These are phyloP conservation scores for Plasmodium ovale DNA, from an alignment of 169 alveolate genomes.

Conservation along the genomic window DNA sequence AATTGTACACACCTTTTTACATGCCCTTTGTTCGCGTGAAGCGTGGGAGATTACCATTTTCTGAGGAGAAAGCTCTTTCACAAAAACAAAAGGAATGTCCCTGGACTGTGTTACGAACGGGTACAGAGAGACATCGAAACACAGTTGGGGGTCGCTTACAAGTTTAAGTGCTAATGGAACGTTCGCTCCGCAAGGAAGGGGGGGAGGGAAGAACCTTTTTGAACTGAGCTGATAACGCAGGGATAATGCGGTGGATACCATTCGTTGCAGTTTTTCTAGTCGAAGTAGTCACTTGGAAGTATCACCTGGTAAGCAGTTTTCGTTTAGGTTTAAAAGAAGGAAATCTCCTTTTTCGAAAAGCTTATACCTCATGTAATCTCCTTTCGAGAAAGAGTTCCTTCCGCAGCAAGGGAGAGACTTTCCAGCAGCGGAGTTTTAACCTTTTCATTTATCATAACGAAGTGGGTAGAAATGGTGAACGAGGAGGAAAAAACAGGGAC, in stretches of 20 bases:
- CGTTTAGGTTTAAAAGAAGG: constrained; percentile 13
- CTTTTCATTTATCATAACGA: not conserved
- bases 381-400: not conserved
- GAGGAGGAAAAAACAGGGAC: not conserved
- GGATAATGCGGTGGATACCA: constrained; percentile 46
- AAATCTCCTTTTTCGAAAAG: not conserved
- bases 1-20: too few relatives aligned
- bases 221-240: too few relatives aligned
- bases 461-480: not conserved
- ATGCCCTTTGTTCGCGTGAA: too few relatives aligned
- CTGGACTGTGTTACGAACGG: too few relatives aligned
- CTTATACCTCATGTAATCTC: constrained; percentile 1
- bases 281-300: constrained; percentile 33
- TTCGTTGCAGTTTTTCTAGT: constrained; percentile 1
- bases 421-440: not conserved
- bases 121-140: too few relatives aligned
- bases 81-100: too few relatives aligned
- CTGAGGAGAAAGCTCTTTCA: too few relatives aligned
- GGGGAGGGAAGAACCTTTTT: too few relatives aligned
- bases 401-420: not conserved
- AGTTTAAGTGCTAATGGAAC: too few relatives aligned
- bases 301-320: constrained; percentile 6
- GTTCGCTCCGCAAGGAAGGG: too few relatives aligned
- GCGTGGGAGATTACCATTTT: too few relatives aligned
- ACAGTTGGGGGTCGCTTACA: not conserved